A percentile compares a stretch with the other conserved stretches of the same genome.
Conservation (phyloP, 2,329 filamentous ascomycete genomes). For the Apiospora hydei region DNA sequence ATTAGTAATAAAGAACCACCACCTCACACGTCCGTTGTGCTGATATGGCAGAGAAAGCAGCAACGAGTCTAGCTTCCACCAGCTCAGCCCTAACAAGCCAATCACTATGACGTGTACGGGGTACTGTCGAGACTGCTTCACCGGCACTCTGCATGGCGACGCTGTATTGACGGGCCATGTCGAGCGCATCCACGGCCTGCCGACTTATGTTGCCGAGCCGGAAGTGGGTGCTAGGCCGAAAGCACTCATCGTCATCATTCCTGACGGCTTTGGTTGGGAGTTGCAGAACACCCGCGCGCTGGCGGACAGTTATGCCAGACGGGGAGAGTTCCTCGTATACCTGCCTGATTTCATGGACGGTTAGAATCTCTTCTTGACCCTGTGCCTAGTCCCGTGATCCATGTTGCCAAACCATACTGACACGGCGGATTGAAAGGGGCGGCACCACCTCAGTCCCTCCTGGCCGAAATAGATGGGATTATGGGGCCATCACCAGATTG, state of each 20-base stretch:
- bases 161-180: conserved; percentile 48
- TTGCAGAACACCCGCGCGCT: conserved; percentile 56
- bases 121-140: conserved; percentile 40
- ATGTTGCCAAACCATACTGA: not conserved
- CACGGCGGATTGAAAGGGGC: conserved; percentile 5
- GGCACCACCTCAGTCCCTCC: conserved; percentile 18
- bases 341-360: conserved; percentile 61
- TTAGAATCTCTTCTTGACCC: conserved; percentile 29
- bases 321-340: conserved; percentile 53
- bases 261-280: conserved; percentile 59
- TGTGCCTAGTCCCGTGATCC: not conserved
- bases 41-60: not conserved
- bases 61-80: not conserved
- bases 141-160: conserved; percentile 47
- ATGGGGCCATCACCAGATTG: conserved; percentile 20
- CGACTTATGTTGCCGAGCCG: conserved; percentile 51
- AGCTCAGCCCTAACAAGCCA: not conserved
- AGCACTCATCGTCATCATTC: conserved; percentile 55
- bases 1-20: not conserved
- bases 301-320: conserved; percentile 56
- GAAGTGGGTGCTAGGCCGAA: conserved; percentile 47
- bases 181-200: conserved; percentile 50
- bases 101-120: conserved; percentile 3
- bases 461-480: conserved; percentile 27
- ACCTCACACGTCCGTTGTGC: not conserved